Evolutionary conservation across 2,329 filamentous ascomycete genomes (phyloP), one percentile per base, ranked within the genome.

Genomic region (Sarocladium kiliense): DNA sequence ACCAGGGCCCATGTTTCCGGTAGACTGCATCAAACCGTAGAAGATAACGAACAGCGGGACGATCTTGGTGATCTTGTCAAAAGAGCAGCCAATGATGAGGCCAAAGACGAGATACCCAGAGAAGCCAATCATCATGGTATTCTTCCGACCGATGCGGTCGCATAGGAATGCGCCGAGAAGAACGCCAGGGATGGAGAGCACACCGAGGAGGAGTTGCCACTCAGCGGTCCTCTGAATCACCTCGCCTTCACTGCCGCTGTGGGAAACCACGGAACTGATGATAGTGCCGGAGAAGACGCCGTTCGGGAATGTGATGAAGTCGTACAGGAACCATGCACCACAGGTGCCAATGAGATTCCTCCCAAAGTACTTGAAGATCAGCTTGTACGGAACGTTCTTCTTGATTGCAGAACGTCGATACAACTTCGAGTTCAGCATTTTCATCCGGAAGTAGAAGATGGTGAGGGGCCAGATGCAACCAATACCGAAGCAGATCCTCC

Each of bases 381-480:
- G 68, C 1, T 63, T 60, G 58, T 83, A 79, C 0, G 80, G 77
- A 0, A 83, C 74, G 7, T 65, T 65, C 19, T 63, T 67, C 61
- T 81, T 79, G 65, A 82, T 82, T 0, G 79, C 79, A 3, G 77
- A 76, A 2, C 75, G 75, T 25, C 74, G 73, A 58, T 77, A 79
- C 11, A 77, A 76, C 62, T 68, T 76, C 49, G 68, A 81, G 65
- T 75, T 81, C 49, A 78, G 66, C 71, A 77, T 77, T 58, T 71
- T 77, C 39, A 82, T 64, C 14, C 80, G 77, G 57, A 83, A 80
- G 63, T 81, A 81, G 56, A 82, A 79, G 41, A 83, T 72, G 2
- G 75, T 74, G 9, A 83, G 65, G 1, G 80, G 80, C 16, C 79
- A 68, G 41, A 77, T 59, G 36, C 74, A 73, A 21, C 75, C 76